Evolutionary conservation across 495 filamentous ascomycete species (phyloP), one percentile per base, ranked within the genome.

Genomic region (Penicillium diatomitis): DNA sequence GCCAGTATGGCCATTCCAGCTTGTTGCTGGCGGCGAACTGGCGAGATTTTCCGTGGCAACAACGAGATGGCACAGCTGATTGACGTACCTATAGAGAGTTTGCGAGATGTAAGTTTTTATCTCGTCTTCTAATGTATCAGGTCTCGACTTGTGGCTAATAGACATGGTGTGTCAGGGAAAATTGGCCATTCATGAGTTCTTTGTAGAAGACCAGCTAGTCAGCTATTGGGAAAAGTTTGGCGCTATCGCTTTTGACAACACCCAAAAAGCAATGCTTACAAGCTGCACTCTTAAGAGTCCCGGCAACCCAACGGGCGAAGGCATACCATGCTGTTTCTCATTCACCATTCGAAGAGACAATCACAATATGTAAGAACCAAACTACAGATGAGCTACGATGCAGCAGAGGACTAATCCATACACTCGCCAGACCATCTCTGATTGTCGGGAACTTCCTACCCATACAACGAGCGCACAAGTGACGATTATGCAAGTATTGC

Each of bases 171-270:
- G 36, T 0, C 5, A 97, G 91, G 92, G 92, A 38, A 94, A 95
- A 65, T 81, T 96, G 50, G 87, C 91, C 7, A 78, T 99, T 34
- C 95, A 99, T 64, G 90, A 99, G 59, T 90, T 99, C 44, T 81
- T 99, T 34, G 86, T 86, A 5, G 92, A 97, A 68, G 87, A 92
- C 42, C 90, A 90, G 48, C 79, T 94, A 41, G 94, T 97, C 52
- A 85, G 85, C 64, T 99, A 99, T 59, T 99, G 92, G 92, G 91
- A 99, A 68, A 96, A 97, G 58, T 97, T 97, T 60, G 90, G 90
- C 10, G 87, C 87, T n/a, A 96, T 99, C 58, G 92, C 94, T 20
- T 99, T 99, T 60, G 92, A 99, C 62, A 82, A 81, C 47, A 82
- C 79, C n/a, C 92, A 97, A 66, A 96, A 97, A 67, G 91, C 91